Base-by-base conservation (phyloP, 441 rosid genomes). In the Omphalea diandra region DNA sequence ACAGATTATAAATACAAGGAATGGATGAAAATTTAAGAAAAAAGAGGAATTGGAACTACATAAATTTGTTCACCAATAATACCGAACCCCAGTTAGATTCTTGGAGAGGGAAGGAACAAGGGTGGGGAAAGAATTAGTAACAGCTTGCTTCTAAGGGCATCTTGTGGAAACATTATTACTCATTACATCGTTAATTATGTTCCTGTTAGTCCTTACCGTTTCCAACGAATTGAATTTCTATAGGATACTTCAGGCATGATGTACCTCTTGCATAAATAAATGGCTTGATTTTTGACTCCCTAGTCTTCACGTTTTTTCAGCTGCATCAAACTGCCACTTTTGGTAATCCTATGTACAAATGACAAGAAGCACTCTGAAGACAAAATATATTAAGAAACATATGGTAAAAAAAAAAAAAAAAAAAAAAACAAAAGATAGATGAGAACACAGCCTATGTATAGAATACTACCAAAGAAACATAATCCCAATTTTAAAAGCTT, bases 401-500 rank as follows among this genome's bases (percentile, higher is more conserved):
- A n/a, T n/a, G n/a, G n/a, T n/a, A n/a, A n/a, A n/a, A n/a, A n/a
- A n/a, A n/a, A n/a, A n/a, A n/a, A n/a, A n/a, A n/a, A n/a, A n/a
- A n/a, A n/a, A n/a, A n/a, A n/a, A n/a, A n/a, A n/a, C 31, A 57
- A 29, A 57, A 7, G 12, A 49, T 22, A 24, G 11, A 3, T 33
- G 38, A 12, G 17, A n/a, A 15, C 2, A 15, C 36, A 58, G 63
- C 49, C 31, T 59, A 59, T 31, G 26, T 31, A 20, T 40, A 35
- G 63, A 74, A 17, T 24, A 47, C 12, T 44, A 33, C 38, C 63
- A 40, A 29, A 53, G 10, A 40, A 52, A 46, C 9, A 38, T 22
- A 61, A 68, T 61, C 70, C 36, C 57, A 73, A 71, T n/a, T 76
- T 75, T 77, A 54, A 27, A 41, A 50, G 68, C 38, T 46, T 59